Conservation (phyloP, 306 rosid genomes). For the Crotalaria pallida region DNA sequence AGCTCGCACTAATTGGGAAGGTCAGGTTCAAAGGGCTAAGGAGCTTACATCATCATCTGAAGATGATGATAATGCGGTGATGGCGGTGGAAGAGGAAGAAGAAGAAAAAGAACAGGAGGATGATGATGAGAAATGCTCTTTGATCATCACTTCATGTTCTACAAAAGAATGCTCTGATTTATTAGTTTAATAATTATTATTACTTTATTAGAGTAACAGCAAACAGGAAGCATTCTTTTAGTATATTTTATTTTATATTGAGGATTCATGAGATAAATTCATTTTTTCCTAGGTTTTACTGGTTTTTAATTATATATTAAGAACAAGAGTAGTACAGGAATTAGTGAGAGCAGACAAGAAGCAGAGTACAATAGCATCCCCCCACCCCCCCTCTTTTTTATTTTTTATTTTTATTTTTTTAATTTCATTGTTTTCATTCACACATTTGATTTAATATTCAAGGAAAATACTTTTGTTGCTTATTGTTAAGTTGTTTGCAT, state of each 20-base stretch:
- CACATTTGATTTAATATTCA: not conserved
- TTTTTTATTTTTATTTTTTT: too few species aligned
- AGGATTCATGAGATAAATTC: not conserved
- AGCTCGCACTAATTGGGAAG: conserved; percentile 71
- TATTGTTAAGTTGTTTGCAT: not conserved
- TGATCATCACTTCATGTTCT: not conserved
- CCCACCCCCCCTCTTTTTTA: too few species aligned
- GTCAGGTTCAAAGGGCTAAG: conserved; percentile 56
- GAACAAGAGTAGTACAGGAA: not conserved
- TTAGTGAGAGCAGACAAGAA: not conserved
- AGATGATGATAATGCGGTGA: not conserved
- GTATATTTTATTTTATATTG: conserved; percentile 1
- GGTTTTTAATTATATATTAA: conserved; percentile 9
- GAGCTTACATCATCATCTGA: conserved; percentile 42
- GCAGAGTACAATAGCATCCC: not conserved
- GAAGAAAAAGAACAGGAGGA: not conserved
- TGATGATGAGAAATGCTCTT: not conserved
- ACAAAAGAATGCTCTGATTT: not conserved
- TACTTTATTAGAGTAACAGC: not conserved
- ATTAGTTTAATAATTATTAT: conserved; percentile 31
- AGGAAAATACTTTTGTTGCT: not conserved
- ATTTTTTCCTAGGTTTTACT: conserved; percentile 14
- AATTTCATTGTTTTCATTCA: not conserved
- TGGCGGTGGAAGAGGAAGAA: not conserved
- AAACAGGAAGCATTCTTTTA: conserved; percentile 4